Conservation (phyloP, 306 rosid genomes). For the Malus sylvestris region DNA sequence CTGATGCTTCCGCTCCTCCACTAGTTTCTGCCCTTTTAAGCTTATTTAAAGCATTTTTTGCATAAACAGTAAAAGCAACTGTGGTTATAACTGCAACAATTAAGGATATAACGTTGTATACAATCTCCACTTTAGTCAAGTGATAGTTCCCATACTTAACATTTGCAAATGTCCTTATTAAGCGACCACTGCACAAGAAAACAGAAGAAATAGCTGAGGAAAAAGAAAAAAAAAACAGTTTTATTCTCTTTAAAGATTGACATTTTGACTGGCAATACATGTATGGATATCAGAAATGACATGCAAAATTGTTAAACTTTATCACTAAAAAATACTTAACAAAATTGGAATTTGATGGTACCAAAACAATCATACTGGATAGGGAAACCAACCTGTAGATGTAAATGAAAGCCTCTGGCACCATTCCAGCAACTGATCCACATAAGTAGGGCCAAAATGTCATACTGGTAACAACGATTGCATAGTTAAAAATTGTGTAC, state of each 20-base stretch:
- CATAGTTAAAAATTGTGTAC: conserved; percentile 93
- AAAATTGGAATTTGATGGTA: not conserved
- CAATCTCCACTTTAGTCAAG: conserved; percentile 74
- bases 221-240: not conserved
- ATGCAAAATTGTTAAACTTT: not conserved
- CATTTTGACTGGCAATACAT: not conserved
- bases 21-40: conserved; percentile 46
- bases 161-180: conserved; percentile 72
- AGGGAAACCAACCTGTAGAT: conserved; percentile 69
- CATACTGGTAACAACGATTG: conserved; percentile 88
- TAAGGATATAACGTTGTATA: conserved; percentile 75
- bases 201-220: not conserved
- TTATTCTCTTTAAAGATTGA: not conserved
- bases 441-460: conserved; percentile 89
- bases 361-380: not conserved
- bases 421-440: conserved; percentile 94
- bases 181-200: conserved; percentile 58
- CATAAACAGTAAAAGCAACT: conserved; percentile 76
- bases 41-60: conserved; percentile 63
- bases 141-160: conserved; percentile 75
- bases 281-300: not conserved
- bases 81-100: conserved; percentile 69
- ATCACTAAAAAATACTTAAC: no score
- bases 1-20: conserved; percentile 35
- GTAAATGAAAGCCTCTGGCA: conserved; percentile 94